Base-by-base conservation (phyloP, 176 grass and related monocot genomes). In the Carex scoparia region DNA sequence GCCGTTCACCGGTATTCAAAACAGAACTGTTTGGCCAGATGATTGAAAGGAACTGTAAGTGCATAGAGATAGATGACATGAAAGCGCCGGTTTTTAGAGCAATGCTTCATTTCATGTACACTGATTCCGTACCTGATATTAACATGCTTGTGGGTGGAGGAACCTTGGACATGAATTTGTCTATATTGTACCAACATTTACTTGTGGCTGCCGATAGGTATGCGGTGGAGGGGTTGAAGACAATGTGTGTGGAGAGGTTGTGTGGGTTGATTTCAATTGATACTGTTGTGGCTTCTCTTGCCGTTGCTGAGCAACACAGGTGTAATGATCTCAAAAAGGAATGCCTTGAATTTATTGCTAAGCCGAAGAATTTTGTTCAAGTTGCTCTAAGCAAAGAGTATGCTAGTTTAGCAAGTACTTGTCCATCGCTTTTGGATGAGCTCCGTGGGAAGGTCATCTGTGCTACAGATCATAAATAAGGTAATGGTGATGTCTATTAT, bases 81-180 rank as follows among this genome's bases (percentile, higher is more conserved):
- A 32, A 86, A 19, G 65, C 90, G 2, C 0, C 1, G 16, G 87
- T 87, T 61, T 61, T 61, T 38, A 79, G 81, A 65, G 69, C 76
- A 23, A 46, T 92, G 54, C 88, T 89, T 55, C 65, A 87, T 55
- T 92, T 89, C 51, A 81, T 89, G 13, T 92, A 91, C 56, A 82
- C 83, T 12, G 86, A 91, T 61, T 62, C 79, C 0, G 15, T 88
- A 35, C 69, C 84, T 31, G 8, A 13, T 2, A 46, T 88, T 40
- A 42, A 83, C 3, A 79, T 74, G 44, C 69, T 86, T 65, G 28
- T 65, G 0, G 13, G 63, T 30, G 66, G 15, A n/a, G 72, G 10
- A 10, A 54, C 18, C 23, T 44, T 31, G 18, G 72, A 44, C n/a
- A 51, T 9, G 11, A 27, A n/a, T 11, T 37, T 28, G 59, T 73